These are phyloP conservation scores for Alternaria sp. DNA, from an alignment of 2,329 filamentous ascomycete genomes.

Conservation along the genomic window DNA sequence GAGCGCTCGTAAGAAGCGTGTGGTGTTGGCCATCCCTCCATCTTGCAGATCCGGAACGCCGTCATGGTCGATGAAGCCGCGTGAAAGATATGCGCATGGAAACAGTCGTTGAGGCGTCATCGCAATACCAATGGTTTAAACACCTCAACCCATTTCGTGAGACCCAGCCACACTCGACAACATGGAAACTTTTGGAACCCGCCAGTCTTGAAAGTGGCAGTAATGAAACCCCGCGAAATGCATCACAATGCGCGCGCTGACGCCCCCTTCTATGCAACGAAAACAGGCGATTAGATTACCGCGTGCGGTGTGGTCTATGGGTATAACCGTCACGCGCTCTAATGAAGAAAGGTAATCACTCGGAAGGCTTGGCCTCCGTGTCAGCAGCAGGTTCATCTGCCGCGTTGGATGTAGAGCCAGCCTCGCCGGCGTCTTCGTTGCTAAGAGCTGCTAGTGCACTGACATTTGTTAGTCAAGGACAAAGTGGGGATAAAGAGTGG, in stretches of 20 bases:
- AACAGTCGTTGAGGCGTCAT: constrained; percentile 20
- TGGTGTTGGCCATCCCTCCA: constrained; percentile 23
- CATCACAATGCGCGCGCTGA: constrained; percentile 51
- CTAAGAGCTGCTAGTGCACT: constrained; percentile 66
- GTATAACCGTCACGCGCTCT: constrained; percentile 48
- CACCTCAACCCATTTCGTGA: constrained; percentile 24
- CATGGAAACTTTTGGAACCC: constrained; percentile 39
- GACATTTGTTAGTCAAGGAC: constrained; percentile 28
- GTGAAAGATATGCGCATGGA: constrained; percentile 24
- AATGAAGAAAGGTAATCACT: constrained; percentile 50
- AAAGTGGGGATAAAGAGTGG: neutral
- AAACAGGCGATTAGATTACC: constrained; percentile 53
- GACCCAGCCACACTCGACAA: constrained; percentile 30
- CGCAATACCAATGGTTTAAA: constrained; percentile 26
- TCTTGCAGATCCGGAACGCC: constrained; percentile 40
- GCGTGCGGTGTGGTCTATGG: constrained; percentile 48
- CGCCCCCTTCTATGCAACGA: constrained; percentile 54
- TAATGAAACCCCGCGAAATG: constrained; percentile 46
- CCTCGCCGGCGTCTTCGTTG: constrained; percentile 64
- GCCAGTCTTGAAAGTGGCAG: constrained; percentile 31
- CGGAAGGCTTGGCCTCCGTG: constrained; percentile 47
- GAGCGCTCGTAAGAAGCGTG: constrained; percentile 35
- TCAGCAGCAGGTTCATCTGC: constrained; percentile 48
- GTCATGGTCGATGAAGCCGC: constrained; percentile 30
- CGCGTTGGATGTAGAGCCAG: constrained; percentile 72